Percentiles rank a stretch among this genome's conserved stretches.
Conservation (phyloP, 2,329 filamentous ascomycete genomes). For the Cryphonectria radicalis region DNA sequence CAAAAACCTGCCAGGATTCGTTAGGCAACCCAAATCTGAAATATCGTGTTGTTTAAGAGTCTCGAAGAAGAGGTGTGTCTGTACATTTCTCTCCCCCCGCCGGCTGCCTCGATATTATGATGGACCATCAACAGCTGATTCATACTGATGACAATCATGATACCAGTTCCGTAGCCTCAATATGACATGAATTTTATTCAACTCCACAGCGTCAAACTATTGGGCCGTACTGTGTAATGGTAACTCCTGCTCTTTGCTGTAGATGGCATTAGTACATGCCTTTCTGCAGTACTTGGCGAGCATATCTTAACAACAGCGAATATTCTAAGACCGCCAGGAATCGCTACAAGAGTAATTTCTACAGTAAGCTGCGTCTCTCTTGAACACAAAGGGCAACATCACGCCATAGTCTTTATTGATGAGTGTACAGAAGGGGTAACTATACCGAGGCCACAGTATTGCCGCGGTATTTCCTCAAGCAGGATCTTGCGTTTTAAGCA, state of each 20-base stretch:
- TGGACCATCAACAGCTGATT: too few relatives aligned
- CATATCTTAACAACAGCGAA: neutral
- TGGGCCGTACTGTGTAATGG: too few relatives aligned
- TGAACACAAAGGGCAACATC: neutral
- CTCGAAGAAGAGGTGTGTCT: neutral
- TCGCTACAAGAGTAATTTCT: neutral
- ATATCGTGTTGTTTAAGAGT: neutral
- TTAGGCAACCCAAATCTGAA: neutral
- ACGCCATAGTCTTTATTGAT: neutral
- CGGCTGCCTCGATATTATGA: too few relatives aligned
- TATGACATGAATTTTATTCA: too few relatives aligned
- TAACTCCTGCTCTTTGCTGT: too few relatives aligned
- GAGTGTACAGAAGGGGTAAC: neutral
- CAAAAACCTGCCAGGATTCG: neutral
- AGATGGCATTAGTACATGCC: too few relatives aligned
- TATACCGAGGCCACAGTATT: neutral
- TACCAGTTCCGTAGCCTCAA: too few relatives aligned
- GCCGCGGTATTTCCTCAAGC: neutral
- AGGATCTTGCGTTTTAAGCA: neutral
- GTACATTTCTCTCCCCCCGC: too few relatives aligned
- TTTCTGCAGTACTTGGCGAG: too few relatives aligned
- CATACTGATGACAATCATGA: too few relatives aligned
- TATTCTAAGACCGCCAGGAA: neutral
- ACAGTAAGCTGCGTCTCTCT: neutral
- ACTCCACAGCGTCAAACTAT: too few relatives aligned